Evolutionary conservation across 371 early-diverging fungal genomes (phyloP), one percentile per base, ranked within the genome.

Genomic region (Actinomucor elegans): DNA sequence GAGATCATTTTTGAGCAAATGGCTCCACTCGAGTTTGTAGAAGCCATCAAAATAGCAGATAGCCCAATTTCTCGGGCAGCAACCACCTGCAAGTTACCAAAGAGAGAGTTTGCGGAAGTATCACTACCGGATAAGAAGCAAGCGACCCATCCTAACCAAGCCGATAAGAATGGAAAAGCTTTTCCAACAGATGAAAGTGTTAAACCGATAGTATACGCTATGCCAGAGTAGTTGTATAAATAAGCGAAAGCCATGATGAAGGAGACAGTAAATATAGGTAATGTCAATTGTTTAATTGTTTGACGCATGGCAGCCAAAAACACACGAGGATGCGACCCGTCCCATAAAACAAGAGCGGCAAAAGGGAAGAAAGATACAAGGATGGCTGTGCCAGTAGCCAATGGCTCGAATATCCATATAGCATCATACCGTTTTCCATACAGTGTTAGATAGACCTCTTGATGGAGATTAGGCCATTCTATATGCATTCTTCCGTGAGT

Each of bases 51-150:
- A 8, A 78, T 51, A 3, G 64, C 56, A 0, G 73, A 73, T 20
- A 78, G 50, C 12, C 79, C 79, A 20, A 78, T 73, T 48, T 75
- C 55, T 29, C 66, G 59, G 14, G 75, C 79, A 18, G 75, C 79
- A 9, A 78, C 79, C 1, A 78, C 79, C 47, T 78, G 79, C 29
- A 78, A 53, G 37, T 78, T 78, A 47, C 79, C 79, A 38, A 78
- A 78, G 1, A 78, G 57, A 12, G 69, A 67, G 35, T 72, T 72
- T 10, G 73, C 73, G 4, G 75, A 73, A 1, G 79, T 78, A 28
- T 75, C 75, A 60, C 73, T 74, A 23, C 79, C 79, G 12, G 75
- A 73, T 17, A 78, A 53, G 59, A 78, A 78, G 42, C 79, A 78
- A 3, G 73, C 79, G 4, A 78, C 32, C 79, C 79, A 78, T 15